Base-by-base conservation (phyloP, 306 rosid species). In the Elaeagnus macrophylla region DNA sequence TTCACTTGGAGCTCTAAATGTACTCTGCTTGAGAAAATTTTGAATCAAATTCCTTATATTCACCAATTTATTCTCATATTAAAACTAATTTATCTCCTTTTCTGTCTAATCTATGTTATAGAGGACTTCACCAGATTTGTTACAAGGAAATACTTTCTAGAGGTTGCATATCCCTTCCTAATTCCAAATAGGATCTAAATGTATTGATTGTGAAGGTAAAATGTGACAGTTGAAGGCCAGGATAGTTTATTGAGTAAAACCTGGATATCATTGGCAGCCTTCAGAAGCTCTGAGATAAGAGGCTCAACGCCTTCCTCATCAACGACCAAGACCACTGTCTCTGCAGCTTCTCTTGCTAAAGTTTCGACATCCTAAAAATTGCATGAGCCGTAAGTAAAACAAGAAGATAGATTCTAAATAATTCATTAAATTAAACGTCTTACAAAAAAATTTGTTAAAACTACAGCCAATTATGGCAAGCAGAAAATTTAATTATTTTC, bases 261-360 rank as follows among this genome's bases (percentile, higher is more conserved):
- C 99, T 86, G 96, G 72, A 74, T 77, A 54, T 91, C 99, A 59
- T 61, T 20, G 63, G 83, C 76, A 71, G 85, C 93, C 80, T 71
- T 84, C 55, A 87, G 72, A 55, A 91, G 93, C 85, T 91, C 96
- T 32, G 85, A 75, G 56, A 77, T 72, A 48, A 91, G 96, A 41
- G 75, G 77, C 58, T 91, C 99, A 68, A 78, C 70, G 67, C 99
- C 99, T 69, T 87, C 99, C 12, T 87, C 96, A 43, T 91, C 99
- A 67, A 91, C 80, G 54, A 87, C 96, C 45, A 71, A 67, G 38
- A 82, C 82, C 67, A 91, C 86, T 43, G 95, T 86, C 75, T 91
- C 95, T 41, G 96, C 96, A 57, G 96, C 96, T 70, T 80, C 83
- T 81, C 77, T 87, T 16, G 96, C 96, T 57, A 76, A 77, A 45